Evolutionary conservation across 2,329 filamentous ascomycete species (phyloP).

Genomic region (Cryphonectria naterciae): DNA sequence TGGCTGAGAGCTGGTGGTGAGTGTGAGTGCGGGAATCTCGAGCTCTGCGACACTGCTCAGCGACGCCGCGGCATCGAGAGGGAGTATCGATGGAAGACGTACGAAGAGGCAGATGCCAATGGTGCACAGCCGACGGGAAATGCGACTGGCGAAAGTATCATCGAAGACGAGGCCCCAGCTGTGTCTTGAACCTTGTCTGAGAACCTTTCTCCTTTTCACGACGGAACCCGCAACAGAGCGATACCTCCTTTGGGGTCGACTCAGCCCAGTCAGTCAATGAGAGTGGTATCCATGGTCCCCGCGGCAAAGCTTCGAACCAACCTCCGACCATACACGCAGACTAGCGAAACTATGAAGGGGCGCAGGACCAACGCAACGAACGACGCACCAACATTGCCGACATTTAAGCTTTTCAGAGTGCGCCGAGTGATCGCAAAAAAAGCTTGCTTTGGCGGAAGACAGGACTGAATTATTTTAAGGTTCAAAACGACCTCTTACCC

Average conservation of each 20-base stretch:
- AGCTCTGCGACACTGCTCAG: slow-evolving; percentile 57
- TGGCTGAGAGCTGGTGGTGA: slow-evolving; percentile 52
- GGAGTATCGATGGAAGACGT: slow-evolving; percentile 54
- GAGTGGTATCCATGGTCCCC: neutral
- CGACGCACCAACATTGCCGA: neutral
- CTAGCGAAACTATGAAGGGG: neutral
- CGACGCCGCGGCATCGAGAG: slow-evolving; percentile 48
- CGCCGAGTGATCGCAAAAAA: slow-evolving; percentile 1
- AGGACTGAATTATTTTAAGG: slow-evolving; percentile 8
- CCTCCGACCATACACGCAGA: neutral
- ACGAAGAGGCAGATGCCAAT: slow-evolving; percentile 23
- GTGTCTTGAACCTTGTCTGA: neutral
- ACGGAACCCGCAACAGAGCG: neutral
- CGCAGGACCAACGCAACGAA: neutral
- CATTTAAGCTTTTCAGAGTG: neutral
- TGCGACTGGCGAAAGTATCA: neutral
- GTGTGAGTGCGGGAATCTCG: slow-evolving; percentile 55
- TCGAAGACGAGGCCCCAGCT: neutral
- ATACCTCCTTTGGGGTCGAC: neutral
- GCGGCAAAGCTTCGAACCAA: neutral
- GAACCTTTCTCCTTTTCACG: neutral
- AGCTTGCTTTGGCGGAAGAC: neutral
- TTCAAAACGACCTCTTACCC: slow-evolving; percentile 22
- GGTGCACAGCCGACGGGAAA: neutral
- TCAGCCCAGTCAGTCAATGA: too few species aligned